phyloP scores from a whole-genome alignment of 2,329 filamentous ascomycete species.

The Paecilomyces niveus region DNA sequence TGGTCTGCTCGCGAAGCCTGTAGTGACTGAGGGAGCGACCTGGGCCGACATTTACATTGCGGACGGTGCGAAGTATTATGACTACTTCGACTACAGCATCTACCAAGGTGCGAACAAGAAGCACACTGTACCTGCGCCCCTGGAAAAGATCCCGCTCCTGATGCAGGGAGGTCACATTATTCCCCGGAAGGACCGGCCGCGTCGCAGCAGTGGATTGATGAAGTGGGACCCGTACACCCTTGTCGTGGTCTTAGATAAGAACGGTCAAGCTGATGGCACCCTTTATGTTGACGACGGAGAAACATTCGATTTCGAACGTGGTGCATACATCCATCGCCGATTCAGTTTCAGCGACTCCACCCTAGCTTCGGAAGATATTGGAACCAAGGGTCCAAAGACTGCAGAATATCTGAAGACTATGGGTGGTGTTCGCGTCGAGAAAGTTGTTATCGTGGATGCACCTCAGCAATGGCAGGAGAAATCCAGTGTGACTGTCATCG shows the following conservation, averaged over 20 bases:
- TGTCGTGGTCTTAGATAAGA: slow-evolving; percentile 63
- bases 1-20: slow-evolving; percentile 86
- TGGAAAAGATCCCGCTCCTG: slow-evolving; percentile 80
- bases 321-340: slow-evolving; percentile 78
- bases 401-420: slow-evolving; percentile 73
- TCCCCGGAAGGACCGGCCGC: slow-evolving; percentile 78
- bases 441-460: slow-evolving; percentile 74
- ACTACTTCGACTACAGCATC: slow-evolving; percentile 83
- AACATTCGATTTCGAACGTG: slow-evolving; percentile 77
- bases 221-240: slow-evolving; percentile 92
- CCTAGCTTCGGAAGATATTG: slow-evolving; percentile 65
- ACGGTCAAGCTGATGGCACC: slow-evolving; percentile 68
- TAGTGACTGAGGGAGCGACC: slow-evolving; percentile 68
- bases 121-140: slow-evolving; percentile 64
- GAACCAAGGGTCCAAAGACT: slow-evolving; percentile 54
- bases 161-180: slow-evolving; percentile 93
- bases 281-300: slow-evolving; percentile 93
- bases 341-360: slow-evolving; percentile 59
- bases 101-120: slow-evolving; percentile 65
- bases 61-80: slow-evolving; percentile 83
- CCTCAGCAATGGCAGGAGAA: slow-evolving; percentile 64
- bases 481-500: slow-evolving; percentile 45
- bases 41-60: slow-evolving; percentile 78
- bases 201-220: slow-evolving; percentile 83
- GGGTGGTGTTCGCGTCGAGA: slow-evolving; percentile 71